These are phyloP conservation scores for Penicillium steckii DNA, from an alignment of 495 filamentous ascomycete genomes.

Conservation along the genomic window DNA sequence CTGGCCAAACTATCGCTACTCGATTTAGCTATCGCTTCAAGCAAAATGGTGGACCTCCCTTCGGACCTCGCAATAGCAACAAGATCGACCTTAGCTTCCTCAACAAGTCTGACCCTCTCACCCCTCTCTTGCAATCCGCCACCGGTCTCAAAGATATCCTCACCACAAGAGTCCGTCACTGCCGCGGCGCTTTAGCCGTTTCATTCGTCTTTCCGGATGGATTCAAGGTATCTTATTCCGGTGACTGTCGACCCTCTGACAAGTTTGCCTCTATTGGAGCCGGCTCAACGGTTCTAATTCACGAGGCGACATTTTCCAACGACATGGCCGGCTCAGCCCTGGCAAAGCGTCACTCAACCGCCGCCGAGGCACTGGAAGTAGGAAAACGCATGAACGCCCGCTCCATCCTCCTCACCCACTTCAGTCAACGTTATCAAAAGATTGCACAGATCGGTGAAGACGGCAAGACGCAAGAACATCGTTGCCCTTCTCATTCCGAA, in stretches of 20 bases:
- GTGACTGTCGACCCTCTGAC: slow-evolving; percentile 80
- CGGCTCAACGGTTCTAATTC: slow-evolving; percentile 78
- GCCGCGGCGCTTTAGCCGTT: slow-evolving; percentile 71
- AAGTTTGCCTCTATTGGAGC: slow-evolving; percentile 68
- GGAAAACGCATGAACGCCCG: slow-evolving; percentile 74
- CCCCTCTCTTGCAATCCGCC: slow-evolving; percentile 35
- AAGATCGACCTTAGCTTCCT: slow-evolving; percentile 28
- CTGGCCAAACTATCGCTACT: slow-evolving; percentile 19
- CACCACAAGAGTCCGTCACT: slow-evolving; percentile 72
- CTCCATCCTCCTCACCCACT: slow-evolving; percentile 83
- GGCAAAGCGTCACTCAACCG: slow-evolving; percentile 89
- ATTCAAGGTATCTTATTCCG: slow-evolving; percentile 88
- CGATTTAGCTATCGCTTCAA: slow-evolving; percentile 31
- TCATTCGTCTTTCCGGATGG: slow-evolving; percentile 72
- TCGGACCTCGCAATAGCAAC: slow-evolving; percentile 15
- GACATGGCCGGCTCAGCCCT: slow-evolving; percentile 72
- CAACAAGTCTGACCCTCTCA: slow-evolving; percentile 23
- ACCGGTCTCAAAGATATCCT: slow-evolving; percentile 44
- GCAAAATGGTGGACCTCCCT: slow-evolving; percentile 27
- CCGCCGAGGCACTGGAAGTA: slow-evolving; percentile 76
- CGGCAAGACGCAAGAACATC: slow-evolving; percentile 13
- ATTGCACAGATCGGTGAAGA: slow-evolving; percentile 35
- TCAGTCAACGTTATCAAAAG: slow-evolving; percentile 94
- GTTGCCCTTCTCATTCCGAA: neutral
- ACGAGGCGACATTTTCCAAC: slow-evolving; percentile 95